Percentiles rank a stretch among this genome's conserved stretches.
phyloP scores from a whole-genome alignment of 345 rosid species.

The Cardiospermum halicacabum region DNA sequence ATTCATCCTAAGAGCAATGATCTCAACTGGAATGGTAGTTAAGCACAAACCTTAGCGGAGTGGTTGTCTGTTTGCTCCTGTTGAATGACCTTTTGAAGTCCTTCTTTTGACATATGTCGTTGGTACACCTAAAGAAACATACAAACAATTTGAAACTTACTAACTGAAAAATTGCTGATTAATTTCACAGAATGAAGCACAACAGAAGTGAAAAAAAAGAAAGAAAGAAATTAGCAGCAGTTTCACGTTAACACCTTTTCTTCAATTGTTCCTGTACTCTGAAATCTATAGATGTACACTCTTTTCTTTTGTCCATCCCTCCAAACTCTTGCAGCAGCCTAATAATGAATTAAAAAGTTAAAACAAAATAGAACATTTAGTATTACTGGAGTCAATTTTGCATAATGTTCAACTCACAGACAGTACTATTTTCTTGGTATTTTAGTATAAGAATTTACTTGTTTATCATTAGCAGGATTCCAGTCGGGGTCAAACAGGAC shows the following conservation, averaged over 20 bases:
- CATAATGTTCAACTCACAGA: not conserved
- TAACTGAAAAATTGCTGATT: slow-evolving; percentile 8
- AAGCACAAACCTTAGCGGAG: slow-evolving; percentile 46
- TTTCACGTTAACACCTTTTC: slow-evolving; percentile 65
- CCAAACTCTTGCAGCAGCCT: slow-evolving; percentile 99
- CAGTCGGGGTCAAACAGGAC: slow-evolving; percentile 98
- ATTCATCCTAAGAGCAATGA: slow-evolving; percentile 72
- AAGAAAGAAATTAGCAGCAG: not conserved
- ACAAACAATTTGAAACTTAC: slow-evolving; percentile 9
- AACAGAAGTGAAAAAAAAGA: too few species aligned
- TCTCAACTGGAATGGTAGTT: slow-evolving; percentile 44
- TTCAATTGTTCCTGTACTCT: slow-evolving; percentile 95
- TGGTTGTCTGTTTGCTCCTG: slow-evolving; percentile 48
- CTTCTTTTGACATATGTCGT: slow-evolving; percentile 99
- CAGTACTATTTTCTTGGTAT: not conserved
- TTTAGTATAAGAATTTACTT: slow-evolving; percentile 39
- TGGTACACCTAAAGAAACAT: slow-evolving; percentile 71
- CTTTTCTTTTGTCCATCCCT: slow-evolving; percentile 99
- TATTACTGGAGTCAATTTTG: slow-evolving; percentile 9
- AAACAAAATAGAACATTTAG: slow-evolving; percentile 23
- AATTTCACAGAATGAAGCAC: not conserved
- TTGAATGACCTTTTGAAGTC: slow-evolving; percentile 96
- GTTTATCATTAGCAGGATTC: slow-evolving; percentile 99
- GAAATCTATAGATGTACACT: slow-evolving; percentile 89
- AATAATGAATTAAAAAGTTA: slow-evolving; percentile 14